phyloP scores from a whole-genome alignment of 108 stramenopile genomes.

The Fistulifera solaris region DNA sequence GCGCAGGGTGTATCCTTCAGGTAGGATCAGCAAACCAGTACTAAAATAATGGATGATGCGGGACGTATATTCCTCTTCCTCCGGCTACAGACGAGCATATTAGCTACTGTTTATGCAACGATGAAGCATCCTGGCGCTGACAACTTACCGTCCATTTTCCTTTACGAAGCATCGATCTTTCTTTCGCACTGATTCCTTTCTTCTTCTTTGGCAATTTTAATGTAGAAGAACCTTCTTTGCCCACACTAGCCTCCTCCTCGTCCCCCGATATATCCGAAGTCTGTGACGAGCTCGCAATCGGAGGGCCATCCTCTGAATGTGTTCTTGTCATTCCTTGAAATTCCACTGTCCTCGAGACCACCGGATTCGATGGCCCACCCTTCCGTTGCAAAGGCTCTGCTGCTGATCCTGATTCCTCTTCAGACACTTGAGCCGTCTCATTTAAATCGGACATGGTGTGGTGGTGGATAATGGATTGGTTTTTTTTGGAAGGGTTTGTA shows the following conservation, averaged over 20 bases:
- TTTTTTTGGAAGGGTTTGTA: too few species aligned
- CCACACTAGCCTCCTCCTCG: background rate
- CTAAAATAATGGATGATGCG: constrained; percentile 90
- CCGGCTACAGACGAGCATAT: constrained; percentile 33
- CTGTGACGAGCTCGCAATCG: background rate
- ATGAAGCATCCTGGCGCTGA: background rate
- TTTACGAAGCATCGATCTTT: constrained; percentile 36
- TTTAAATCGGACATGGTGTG: too few species aligned
- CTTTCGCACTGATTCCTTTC: constrained; percentile 4
- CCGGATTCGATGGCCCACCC: too few species aligned
- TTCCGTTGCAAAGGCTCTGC: too few species aligned
- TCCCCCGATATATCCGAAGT: background rate
- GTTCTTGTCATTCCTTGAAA: too few species aligned
- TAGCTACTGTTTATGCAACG: background rate
- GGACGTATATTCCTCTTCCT: constrained; percentile 86
- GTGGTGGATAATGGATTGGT: too few species aligned
- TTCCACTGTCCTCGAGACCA: too few species aligned
- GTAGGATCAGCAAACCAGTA: constrained; percentile 78
- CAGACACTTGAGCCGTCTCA: too few species aligned
- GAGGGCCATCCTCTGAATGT: too few species aligned
- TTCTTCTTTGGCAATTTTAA: background rate
- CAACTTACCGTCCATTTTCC: constrained; percentile 79
- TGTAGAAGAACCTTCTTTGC: background rate
- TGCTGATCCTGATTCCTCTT: too few species aligned
- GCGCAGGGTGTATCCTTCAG: constrained; percentile 86